Evolutionary conservation across 2,329 filamentous ascomycete species (phyloP).

Genomic region (Paramyrothecium roridum): DNA sequence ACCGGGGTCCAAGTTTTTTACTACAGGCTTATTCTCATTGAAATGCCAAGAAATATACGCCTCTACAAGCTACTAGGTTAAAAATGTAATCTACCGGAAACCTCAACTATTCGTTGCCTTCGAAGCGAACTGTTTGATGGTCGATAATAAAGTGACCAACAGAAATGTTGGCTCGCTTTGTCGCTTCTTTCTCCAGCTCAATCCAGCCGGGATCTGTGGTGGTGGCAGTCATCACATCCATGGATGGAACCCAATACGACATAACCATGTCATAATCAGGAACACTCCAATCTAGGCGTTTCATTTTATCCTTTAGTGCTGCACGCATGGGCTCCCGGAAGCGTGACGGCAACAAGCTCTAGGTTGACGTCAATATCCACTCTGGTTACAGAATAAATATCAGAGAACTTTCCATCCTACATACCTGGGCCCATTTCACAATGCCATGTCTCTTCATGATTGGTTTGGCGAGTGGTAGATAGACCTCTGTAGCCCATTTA

Average conservation of each 20-base stretch:
- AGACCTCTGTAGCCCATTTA: not conserved
- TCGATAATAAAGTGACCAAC: not conserved
- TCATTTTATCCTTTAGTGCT: not conserved
- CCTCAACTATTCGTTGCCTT: too few species aligned
- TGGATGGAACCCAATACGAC: not conserved
- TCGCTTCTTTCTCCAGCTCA: not conserved
- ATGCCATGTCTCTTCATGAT: not conserved
- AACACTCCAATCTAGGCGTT: not conserved
- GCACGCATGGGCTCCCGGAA: not conserved
- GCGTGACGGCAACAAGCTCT: not conserved
- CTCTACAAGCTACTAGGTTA: too few species aligned
- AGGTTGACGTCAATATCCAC: not conserved
- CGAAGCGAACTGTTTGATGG: not conserved
- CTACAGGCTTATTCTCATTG: too few species aligned
- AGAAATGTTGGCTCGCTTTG: not conserved
- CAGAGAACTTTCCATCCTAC: not conserved
- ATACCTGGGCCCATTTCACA: not conserved
- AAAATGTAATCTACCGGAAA: too few species aligned
- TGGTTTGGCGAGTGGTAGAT: not conserved
- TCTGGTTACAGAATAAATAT: not conserved
- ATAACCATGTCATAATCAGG: not conserved
- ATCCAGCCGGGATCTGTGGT: not conserved
- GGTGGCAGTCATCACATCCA: not conserved
- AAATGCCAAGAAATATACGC: too few species aligned
- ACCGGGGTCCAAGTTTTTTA: too few species aligned